Percentiles rank a stretch among this genome's conserved stretches.
phyloP scores from a whole-genome alignment of 2,329 filamentous ascomycete genomes.

The Fusarium setosum region DNA sequence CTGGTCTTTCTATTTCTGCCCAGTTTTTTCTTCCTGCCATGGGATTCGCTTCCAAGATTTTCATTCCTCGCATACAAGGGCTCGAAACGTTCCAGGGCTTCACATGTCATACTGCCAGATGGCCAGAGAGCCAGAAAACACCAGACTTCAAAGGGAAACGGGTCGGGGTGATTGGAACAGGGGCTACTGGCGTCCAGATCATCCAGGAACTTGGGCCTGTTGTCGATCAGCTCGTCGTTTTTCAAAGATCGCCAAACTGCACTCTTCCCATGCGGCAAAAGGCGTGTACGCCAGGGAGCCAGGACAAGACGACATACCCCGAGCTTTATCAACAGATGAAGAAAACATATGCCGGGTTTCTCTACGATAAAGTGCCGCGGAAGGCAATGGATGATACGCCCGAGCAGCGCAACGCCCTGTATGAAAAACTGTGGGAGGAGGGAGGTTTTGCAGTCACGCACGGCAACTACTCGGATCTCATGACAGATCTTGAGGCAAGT shows the following conservation, averaged over 20 bases:
- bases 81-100: slow-evolving; percentile 23
- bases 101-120: slow-evolving; percentile 30
- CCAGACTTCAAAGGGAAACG: slow-evolving; percentile 12
- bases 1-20: slow-evolving; percentile 1
- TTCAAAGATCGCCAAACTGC: slow-evolving; percentile 36
- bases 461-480: slow-evolving; percentile 17
- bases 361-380: not conserved
- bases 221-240: slow-evolving; percentile 26
- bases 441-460: slow-evolving; percentile 8
- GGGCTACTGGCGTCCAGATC: slow-evolving; percentile 30
- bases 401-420: slow-evolving; percentile 8
- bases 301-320: not conserved
- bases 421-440: slow-evolving; percentile 9
- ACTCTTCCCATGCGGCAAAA: slow-evolving; percentile 34
- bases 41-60: slow-evolving; percentile 29
- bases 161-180: slow-evolving; percentile 30
- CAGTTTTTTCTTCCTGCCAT: slow-evolving; percentile 30
- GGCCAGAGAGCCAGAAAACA: slow-evolving; percentile 17
- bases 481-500: slow-evolving; percentile 12
- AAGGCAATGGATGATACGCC: slow-evolving; percentile 6
- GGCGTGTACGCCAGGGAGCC: not conserved
- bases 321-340: slow-evolving; percentile 5
- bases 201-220: slow-evolving; percentile 32
- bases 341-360: not conserved
- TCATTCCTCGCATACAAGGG: slow-evolving; percentile 13